These are phyloP conservation scores for Hanseniaspora pseudoguilliermondii DNA, from an alignment of 805 yeast species.

Conservation along the genomic window DNA sequence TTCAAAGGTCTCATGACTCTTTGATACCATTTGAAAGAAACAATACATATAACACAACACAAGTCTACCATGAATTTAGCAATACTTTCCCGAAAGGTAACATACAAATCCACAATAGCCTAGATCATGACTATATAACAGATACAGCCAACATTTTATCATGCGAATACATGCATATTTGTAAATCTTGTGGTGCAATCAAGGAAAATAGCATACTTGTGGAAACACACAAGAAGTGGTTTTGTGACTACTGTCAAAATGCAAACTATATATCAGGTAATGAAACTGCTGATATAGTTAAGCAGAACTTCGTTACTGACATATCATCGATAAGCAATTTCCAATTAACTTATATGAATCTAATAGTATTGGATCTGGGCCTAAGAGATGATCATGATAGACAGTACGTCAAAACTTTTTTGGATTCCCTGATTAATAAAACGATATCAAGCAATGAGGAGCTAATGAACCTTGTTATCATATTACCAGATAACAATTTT, in stretches of 20 bases:
- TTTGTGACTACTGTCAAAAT: conserved; percentile 11
- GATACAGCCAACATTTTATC: neutral
- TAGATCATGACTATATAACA: neutral
- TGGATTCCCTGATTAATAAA: neutral
- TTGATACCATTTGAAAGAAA: neutral
- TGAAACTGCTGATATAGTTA: neutral
- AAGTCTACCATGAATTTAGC: neutral
- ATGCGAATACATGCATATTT: neutral
- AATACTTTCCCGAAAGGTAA: conserved; percentile 12
- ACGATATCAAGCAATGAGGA: neutral
- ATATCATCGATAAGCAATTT: neutral
- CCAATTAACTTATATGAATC: neutral
- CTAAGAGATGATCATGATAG: conserved; percentile 5
- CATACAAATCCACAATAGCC: neutral
- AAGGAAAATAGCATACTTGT: neutral
- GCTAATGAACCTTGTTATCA: neutral
- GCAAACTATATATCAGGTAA: neutral
- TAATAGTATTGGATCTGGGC: conserved; percentile 5
- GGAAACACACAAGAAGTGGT: conserved; percentile 4
- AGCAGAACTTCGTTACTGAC: neutral
- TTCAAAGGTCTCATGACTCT: neutral
- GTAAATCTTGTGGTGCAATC: neutral
- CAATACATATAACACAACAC: neutral
- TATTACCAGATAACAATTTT: neutral
- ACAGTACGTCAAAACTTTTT: neutral